These are phyloP conservation scores for Salinomyces thailandicus DNA, from an alignment of 2,329 filamentous ascomycete genomes.

Conservation along the genomic window DNA sequence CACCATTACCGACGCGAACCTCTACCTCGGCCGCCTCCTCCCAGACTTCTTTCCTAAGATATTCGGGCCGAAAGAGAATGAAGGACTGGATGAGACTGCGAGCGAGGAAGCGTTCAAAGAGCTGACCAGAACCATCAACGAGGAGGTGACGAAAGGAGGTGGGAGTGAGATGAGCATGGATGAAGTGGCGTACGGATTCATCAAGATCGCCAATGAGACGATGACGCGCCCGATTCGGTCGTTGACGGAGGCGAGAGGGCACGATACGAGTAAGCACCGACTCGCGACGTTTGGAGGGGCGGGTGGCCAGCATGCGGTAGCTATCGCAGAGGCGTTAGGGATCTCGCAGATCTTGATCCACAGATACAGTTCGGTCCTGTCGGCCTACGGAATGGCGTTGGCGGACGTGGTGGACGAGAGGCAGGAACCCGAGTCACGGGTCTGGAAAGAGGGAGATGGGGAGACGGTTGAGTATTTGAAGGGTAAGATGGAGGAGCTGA, in stretches of 20 bases:
- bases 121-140: conserved; percentile 66
- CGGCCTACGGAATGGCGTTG: conserved; percentile 84
- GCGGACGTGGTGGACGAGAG: conserved; percentile 88
- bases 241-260: conserved; percentile 83
- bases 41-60: conserved; percentile 94
- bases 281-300: conserved; percentile 87
- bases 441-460: conserved; percentile 47
- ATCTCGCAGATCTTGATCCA: conserved; percentile 80
- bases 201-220: conserved; percentile 81
- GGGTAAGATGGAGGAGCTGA: conserved; percentile 67
- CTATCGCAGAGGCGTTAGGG: conserved; percentile 73
- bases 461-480: conserved; percentile 53
- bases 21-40: conserved; percentile 71
- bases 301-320: conserved; percentile 85
- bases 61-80: conserved; percentile 79
- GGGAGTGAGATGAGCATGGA: conserved; percentile 59
- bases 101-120: conserved; percentile 67
- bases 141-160: conserved; percentile 52
- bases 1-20: conserved; percentile 87
- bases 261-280: conserved; percentile 82
- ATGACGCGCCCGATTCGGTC: conserved; percentile 87
- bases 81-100: conserved; percentile 64
- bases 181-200: conserved; percentile 79
- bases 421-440: conserved; percentile 61
- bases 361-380: conserved; percentile 77